Evolutionary conservation across 139 green algal genomes (phyloP).

Genomic region (Micractinium conductrix): DNA sequence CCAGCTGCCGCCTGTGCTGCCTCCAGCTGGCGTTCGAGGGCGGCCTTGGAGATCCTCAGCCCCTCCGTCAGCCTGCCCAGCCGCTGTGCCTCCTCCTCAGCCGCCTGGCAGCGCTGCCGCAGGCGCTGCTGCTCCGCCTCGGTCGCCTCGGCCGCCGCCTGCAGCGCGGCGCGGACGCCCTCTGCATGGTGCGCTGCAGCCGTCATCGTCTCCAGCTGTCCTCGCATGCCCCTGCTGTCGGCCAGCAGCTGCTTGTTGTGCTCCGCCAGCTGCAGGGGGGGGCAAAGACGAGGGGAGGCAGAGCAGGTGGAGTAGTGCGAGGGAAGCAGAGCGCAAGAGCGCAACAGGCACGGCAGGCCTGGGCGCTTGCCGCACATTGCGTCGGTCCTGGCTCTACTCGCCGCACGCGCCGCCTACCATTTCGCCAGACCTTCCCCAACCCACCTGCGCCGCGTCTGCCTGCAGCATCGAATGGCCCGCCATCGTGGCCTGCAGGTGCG

Average conservation of each 20-base stretch:
- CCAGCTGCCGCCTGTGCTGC: neutral
- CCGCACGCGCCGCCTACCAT: too few relatives aligned
- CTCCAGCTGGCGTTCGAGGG: neutral
- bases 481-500: slow-evolving; percentile 6
- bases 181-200: neutral
- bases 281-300: neutral
- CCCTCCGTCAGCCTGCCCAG: neutral
- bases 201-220: neutral
- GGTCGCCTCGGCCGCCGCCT: neutral
- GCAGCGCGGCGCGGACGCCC: neutral
- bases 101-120: neutral
- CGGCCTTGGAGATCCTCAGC: neutral
- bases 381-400: too few relatives aligned
- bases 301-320: neutral
- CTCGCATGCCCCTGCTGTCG: neutral
- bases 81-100: neutral
- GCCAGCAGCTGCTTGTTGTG: slow-evolving; percentile 13
- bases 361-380: too few relatives aligned
- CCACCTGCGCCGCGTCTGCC: slow-evolving; percentile 1
- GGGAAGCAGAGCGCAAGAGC: neutral
- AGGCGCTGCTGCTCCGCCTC: slow-evolving; percentile 2
- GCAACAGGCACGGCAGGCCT: neutral
- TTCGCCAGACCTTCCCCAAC: neutral
- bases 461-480: neutral
- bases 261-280: neutral